These are phyloP conservation scores for Aspergillus phoenicis DNA, from an alignment of 2,329 filamentous ascomycete species.

Conservation along the genomic window DNA sequence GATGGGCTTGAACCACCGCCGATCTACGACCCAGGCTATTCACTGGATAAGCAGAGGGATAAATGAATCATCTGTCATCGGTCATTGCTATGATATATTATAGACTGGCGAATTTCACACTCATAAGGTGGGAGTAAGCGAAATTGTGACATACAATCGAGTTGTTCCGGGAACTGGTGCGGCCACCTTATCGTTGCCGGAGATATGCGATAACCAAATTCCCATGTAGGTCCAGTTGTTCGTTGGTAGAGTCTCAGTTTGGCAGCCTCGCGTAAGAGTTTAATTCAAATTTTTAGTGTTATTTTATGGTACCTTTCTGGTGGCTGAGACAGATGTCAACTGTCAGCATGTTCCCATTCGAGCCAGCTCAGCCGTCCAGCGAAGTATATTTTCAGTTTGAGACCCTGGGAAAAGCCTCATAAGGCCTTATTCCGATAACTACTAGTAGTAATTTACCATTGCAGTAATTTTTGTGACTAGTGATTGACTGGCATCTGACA, in stretches of 20 bases:
- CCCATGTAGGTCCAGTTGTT: background rate
- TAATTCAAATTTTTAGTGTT: too few relatives aligned
- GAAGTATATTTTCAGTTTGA: too few relatives aligned
- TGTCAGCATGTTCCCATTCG: too few relatives aligned
- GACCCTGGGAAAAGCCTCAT: too few relatives aligned
- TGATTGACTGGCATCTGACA: too few relatives aligned
- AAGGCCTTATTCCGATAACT: too few relatives aligned
- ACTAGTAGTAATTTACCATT: too few relatives aligned
- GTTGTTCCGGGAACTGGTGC: background rate
- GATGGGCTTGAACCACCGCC: background rate
- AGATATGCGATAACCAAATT: constrained; percentile 6
- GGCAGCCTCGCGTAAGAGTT: background rate
- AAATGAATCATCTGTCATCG: background rate
- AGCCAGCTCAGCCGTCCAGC: too few relatives aligned
- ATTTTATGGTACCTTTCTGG: too few relatives aligned
- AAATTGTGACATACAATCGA: background rate
- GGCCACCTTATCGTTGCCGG: background rate
- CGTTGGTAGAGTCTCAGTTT: background rate
- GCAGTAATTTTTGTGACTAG: too few relatives aligned
- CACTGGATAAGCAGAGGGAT: too few relatives aligned
- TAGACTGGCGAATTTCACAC: background rate
- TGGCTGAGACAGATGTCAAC: too few relatives aligned
- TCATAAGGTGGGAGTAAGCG: background rate
- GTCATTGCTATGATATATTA: background rate
- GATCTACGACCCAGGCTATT: background rate